A percentile compares a stretch with the other conserved stretches of the same genome.
These are phyloP conservation scores for Zymoseptoria passerinii DNA, from an alignment of 2,329 filamentous ascomycete genomes.

Conservation along the genomic window DNA sequence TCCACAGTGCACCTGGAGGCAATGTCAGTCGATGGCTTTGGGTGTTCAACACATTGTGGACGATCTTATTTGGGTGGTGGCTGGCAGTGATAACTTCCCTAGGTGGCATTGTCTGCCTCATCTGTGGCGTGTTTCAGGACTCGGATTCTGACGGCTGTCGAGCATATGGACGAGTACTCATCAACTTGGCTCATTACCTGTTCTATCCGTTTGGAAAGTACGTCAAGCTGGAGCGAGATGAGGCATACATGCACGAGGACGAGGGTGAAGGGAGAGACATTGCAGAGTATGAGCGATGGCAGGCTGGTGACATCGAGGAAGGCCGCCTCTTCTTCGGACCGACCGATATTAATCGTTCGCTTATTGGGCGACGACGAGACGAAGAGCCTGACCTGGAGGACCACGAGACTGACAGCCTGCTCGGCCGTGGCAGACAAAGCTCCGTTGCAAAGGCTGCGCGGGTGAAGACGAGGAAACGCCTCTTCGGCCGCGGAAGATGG, in stretches of 20 bases:
- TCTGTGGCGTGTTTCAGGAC: slow-evolving; percentile 63
- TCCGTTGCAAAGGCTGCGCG: slow-evolving; percentile 18
- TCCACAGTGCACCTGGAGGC: slow-evolving; percentile 87
- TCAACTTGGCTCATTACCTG: slow-evolving; percentile 75
- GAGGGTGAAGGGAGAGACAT: slow-evolving; percentile 93
- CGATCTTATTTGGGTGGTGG: slow-evolving; percentile 92
- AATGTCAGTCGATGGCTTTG: slow-evolving; percentile 77
- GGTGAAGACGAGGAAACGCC: slow-evolving; percentile 58
- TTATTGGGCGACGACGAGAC: slow-evolving; percentile 76
- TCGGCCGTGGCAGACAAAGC: slow-evolving; percentile 48
- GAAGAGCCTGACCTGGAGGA: slow-evolving; percentile 69
- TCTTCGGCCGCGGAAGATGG: slow-evolving; percentile 95
- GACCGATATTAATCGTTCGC: slow-evolving; percentile 56
- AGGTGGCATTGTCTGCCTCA: slow-evolving; percentile 68
- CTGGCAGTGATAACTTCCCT: slow-evolving; percentile 66
- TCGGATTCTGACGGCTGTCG: slow-evolving; percentile 64
- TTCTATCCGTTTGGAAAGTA: slow-evolving; percentile 97
- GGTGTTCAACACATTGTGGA: slow-evolving; percentile 86
- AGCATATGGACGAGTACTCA: slow-evolving; percentile 78
- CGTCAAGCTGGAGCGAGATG: slow-evolving; percentile 85
- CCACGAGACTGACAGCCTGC: slow-evolving; percentile 81
- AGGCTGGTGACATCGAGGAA: slow-evolving; percentile 92
- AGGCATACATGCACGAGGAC: slow-evolving; percentile 89
- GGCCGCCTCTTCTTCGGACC: slow-evolving; percentile 94
- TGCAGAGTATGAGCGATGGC: slow-evolving; percentile 98